Evolutionary conservation across 495 filamentous ascomycete species (phyloP).

Genomic region (Penicillium alfredii): DNA sequence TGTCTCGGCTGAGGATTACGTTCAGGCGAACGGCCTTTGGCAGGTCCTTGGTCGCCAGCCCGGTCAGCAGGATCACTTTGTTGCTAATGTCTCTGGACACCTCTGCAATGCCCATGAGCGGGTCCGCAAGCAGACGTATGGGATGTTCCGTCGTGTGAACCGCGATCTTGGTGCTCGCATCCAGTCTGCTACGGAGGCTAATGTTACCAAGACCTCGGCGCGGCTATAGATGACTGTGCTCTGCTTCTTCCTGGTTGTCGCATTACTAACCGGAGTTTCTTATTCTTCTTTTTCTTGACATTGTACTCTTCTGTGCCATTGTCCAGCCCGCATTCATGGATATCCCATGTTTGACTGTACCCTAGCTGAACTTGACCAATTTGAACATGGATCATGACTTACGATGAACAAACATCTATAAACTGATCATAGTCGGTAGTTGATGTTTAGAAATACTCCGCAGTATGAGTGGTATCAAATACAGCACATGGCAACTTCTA

Average conservation of each 20-base stretch:
- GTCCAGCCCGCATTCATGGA: no score
- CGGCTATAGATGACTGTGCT: conserved; percentile 27
- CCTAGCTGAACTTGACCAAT: no score
- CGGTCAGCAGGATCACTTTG: conserved; percentile 63
- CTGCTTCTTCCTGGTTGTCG: background rate
- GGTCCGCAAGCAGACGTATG: conserved; percentile 54
- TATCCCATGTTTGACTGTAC: no score
- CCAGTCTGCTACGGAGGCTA: conserved; percentile 38
- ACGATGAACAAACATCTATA: no score
- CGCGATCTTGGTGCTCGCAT: conserved; percentile 39
- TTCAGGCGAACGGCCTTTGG: conserved; percentile 61
- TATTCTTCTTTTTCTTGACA: no score
- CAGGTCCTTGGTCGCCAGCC: conserved; percentile 54
- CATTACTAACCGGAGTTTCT: no score
- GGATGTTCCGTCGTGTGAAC: conserved; percentile 42
- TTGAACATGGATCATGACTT: no score
- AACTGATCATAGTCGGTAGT: no score
- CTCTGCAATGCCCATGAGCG: conserved; percentile 42
- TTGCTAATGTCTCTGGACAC: conserved; percentile 54
- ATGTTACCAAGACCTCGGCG: conserved; percentile 16
- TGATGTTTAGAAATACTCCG: no score
- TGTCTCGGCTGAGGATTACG: conserved; percentile 55
- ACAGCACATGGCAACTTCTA: no score
- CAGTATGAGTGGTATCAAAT: no score
- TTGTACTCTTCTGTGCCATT: no score